Evolutionary conservation across 2,329 filamentous ascomycete species (phyloP).

Genomic region (Didymella arachidicola): DNA sequence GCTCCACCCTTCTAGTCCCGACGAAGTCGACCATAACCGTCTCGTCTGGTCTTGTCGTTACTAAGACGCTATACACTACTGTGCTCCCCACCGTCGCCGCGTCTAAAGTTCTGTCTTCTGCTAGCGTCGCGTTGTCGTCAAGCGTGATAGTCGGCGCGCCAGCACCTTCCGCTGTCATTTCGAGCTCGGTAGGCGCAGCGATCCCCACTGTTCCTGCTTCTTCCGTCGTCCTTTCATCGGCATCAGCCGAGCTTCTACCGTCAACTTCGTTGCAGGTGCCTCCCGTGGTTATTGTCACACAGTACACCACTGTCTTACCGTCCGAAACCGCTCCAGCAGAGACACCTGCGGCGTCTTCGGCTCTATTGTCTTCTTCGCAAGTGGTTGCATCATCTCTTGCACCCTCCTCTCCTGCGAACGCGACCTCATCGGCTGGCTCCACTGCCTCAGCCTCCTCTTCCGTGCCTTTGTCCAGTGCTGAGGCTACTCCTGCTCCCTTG

Average conservation of each 20-base stretch:
- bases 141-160: neutral
- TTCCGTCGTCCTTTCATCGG: conserved; percentile 8
- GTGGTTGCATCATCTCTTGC: neutral
- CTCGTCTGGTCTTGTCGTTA: conserved; percentile 30
- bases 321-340: conserved; percentile 12
- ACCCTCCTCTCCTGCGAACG: conserved; percentile 5
- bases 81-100: conserved; percentile 28
- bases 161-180: neutral
- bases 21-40: conserved; percentile 23
- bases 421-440: conserved; percentile 1
- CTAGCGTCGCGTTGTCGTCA: conserved; percentile 8
- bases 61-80: conserved; percentile 42
- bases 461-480: neutral
- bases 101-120: conserved; percentile 9
- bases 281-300: conserved; percentile 42
- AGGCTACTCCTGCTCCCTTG: neutral
- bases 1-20: conserved; percentile 3
- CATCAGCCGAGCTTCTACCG: conserved; percentile 11
- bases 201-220: conserved; percentile 3
- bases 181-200: conserved; percentile 14
- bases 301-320: conserved; percentile 37
- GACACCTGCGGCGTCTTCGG: conserved; percentile 1
- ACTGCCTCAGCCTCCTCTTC: neutral
- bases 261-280: conserved; percentile 31
- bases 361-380: conserved; percentile 4